Evolutionary conservation across 768 basidiomycete species (phyloP).

Genomic region (Suillus clintonianus): DNA sequence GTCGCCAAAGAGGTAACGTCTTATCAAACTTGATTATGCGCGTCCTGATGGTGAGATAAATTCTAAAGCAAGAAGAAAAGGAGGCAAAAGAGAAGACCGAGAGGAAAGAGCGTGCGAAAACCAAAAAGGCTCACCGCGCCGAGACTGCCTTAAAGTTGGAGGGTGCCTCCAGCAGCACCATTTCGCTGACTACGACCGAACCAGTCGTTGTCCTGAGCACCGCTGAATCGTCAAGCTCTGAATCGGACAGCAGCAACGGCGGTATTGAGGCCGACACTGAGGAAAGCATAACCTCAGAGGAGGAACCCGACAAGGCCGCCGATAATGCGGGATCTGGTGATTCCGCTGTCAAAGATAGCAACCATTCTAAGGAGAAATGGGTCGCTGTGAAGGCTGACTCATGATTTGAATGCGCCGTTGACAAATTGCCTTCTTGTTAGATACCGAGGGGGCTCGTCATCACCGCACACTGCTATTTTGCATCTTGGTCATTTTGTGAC

Average conservation of each 20-base stretch:
- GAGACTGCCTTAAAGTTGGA: constrained; percentile 34
- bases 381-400: constrained; percentile 65
- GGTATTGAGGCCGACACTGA: constrained; percentile 73
- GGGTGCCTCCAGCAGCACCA: constrained; percentile 11
- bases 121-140: constrained; percentile 46
- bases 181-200: constrained; percentile 12
- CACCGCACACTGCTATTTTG: background rate
- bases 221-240: constrained; percentile 50
- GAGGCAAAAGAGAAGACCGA: constrained; percentile 57
- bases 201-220: constrained; percentile 23
- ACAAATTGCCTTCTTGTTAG: constrained; percentile 2
- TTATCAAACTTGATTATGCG: constrained; percentile 2
- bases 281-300: constrained; percentile 76
- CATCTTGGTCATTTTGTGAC: constrained; percentile 18
- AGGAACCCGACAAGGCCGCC: constrained; percentile 50
- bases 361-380: constrained; percentile 66
- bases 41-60: background rate
- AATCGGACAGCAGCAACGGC: constrained; percentile 60
- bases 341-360: constrained; percentile 25
- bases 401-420: background rate
- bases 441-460: background rate
- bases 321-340: constrained; percentile 13
- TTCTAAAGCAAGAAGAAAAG: constrained; percentile 42
- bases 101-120: constrained; percentile 57
- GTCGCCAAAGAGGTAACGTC: constrained; percentile 54